A percentile compares a stretch with the other conserved stretches of the same genome.
Conservation (phyloP, 2,329 filamentous ascomycete genomes). For the Colletotrichum chlorophyti region DNA sequence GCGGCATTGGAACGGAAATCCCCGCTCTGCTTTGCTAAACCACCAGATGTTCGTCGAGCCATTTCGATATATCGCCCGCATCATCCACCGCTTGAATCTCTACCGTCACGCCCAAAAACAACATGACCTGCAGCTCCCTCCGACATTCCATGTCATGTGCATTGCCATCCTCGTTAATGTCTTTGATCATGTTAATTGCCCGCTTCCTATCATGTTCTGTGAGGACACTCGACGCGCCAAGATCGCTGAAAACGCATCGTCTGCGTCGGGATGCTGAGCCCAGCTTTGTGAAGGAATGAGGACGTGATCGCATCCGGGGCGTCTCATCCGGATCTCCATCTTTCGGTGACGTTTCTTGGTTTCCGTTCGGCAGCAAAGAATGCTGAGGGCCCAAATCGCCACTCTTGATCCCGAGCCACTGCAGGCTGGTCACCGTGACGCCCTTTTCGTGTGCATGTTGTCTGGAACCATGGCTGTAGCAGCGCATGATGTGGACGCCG, state of each 20-base stretch:
- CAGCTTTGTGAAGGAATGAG: no score
- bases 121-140: conserved; percentile 73
- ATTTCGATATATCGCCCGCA: conserved; percentile 54
- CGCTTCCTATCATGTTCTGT: conserved; percentile 63
- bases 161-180: conserved; percentile 36
- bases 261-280: neutral
- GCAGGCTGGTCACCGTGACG: conserved; percentile 55
- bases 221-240: conserved; percentile 40
- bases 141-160: conserved; percentile 47
- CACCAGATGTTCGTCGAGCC: conserved; percentile 54
- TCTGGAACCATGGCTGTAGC: conserved; percentile 75
- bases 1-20: no score
- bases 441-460: conserved; percentile 65
- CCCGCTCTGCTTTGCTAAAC: no score
- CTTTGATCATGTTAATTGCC: conserved; percentile 60
- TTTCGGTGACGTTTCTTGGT: no score
- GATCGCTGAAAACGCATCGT: neutral
- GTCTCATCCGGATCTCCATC: no score
- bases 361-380: no score
- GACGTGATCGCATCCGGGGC: neutral
- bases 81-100: conserved; percentile 77
- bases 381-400: conserved; percentile 42
- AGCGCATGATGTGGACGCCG: conserved; percentile 75
- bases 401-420: conserved; percentile 69
- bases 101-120: conserved; percentile 76